Evolutionary conservation across 352 stramenopile genomes (phyloP), one percentile per base, ranked within the genome.

Genomic region (Phytophthora melonis): DNA sequence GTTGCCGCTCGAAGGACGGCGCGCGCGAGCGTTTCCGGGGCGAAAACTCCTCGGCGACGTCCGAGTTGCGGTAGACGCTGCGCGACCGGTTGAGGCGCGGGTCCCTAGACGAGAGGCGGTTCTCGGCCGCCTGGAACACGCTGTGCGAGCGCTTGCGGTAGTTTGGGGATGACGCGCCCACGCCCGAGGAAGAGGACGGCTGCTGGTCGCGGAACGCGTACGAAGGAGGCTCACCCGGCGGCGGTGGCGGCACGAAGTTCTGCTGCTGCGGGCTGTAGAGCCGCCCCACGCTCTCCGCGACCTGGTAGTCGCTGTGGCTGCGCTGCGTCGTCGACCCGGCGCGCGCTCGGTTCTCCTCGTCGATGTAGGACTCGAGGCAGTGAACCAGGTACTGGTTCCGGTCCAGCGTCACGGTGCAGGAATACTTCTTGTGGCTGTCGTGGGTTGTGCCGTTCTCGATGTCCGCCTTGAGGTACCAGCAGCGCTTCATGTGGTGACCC

Each of bases 401-500:
- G 43, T 83, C 75, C 10, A 73, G 65, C 19, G 79, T 81, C 34
- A 84, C 58, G 3, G 64, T 53, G 50, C 77, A 81, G n/a, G 77
- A 81, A 49, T 71, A 84, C 19, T 78, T 83, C 34, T 82, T 81
- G 69, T 70, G 65, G 36, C 32, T 0, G 3, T 78, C 65, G 58
- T 87, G 77, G 3, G 60, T 79, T 60, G 72, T 76, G 9, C 71
- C 58, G 36, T 79, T 83, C 30, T 83, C 68, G 52, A 87, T 84
- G 32, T 84, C 80, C 3, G 72, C 60, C 34, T 79, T 74, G 21
- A 87, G 52, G 49, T 77, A 87, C 80, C 80, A 84, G 60, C 77
- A 87, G 18, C 62, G 56, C 34, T 71, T 78, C 58, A 84, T 74
- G 45, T 75, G 60, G 45, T 87, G 80, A 3, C 77, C 80, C 41